These are phyloP conservation scores for Lindgomyces ingoldianus DNA, from an alignment of 495 filamentous ascomycete species.

Conservation along the genomic window DNA sequence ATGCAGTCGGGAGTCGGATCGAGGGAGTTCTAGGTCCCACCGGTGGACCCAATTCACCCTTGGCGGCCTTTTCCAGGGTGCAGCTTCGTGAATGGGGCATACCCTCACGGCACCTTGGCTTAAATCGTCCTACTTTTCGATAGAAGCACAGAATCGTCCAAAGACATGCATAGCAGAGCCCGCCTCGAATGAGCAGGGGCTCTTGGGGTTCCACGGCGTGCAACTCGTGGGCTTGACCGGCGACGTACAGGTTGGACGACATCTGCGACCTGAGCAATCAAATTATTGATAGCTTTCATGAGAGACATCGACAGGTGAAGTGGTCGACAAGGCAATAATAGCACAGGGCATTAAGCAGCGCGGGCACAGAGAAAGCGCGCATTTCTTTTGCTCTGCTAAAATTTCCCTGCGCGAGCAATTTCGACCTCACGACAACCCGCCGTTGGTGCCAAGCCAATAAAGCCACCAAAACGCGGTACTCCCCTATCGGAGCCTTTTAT, in stretches of 20 bases:
- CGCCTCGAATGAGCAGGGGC: background rate
- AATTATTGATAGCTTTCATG: background rate
- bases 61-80: background rate
- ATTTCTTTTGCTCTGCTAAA: background rate
- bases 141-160: background rate
- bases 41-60: background rate
- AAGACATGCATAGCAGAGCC: background rate
- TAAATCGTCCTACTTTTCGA: background rate
- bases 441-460: conserved; percentile 25
- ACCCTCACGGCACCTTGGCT: background rate
- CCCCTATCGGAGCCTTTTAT: background rate
- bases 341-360: no score
- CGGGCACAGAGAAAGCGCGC: background rate
- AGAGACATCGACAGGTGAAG: no score
- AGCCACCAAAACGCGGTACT: conserved; percentile 6
- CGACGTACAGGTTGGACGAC: background rate
- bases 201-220: background rate
- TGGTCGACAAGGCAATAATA: no score
- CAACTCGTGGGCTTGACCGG: background rate
- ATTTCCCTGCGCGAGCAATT: conserved; percentile 1
- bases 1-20: conserved; percentile 17
- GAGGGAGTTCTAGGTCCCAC: conserved; percentile 13
- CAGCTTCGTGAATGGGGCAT: background rate
- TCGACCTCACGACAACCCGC: background rate
- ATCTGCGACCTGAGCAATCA: background rate